Evolutionary conservation across 2,329 filamentous ascomycete species (phyloP), one percentile per base, ranked within the genome.

Genomic region (Hypoxylon sp.): DNA sequence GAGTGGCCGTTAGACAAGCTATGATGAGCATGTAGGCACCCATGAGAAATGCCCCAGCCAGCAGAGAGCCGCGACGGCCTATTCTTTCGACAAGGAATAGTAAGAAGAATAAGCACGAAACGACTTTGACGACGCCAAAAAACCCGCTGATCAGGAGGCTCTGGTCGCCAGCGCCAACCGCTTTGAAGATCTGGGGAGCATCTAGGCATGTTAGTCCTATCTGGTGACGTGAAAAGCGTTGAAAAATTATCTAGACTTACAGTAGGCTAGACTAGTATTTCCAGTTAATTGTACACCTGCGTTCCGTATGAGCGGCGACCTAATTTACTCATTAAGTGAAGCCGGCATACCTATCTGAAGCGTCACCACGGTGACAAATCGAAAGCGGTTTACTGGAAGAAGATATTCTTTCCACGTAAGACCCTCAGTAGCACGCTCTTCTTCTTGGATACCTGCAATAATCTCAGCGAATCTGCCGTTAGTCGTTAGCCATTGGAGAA

Each of bases 11-110:
- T n/a, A 86, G 78, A n/a, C 80, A 78, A 11, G 82, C 81, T 42
- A 86, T 82, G 55, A 86, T 84, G 55, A 87, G 81, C 84, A 87
- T 86, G 73, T 84, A 86, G 0, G 77, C 76, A 33, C 82, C 84
- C 85, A 87, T 87, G 42, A 83, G 80, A 48, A 82, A 80, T 0
- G 84, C 81, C 0, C 85, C 85, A 2, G 75, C 77, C 29, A 87
- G 79, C n/a, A 87, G 82, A 0, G 84, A 83, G 10, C 80, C 79
- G 11, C 82, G 79, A 33, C 85, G 83, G 2, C 85, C 85, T 26
- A 87, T 77, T 3, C 81, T 79, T 69, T 87, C 85, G 37, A 86
- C 80, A 14, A 86, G 76, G 69, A 83, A 84, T 13, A 85, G 72
- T 9, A 85, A 78, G 73, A 85, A 86, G 65, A 81, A 79, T 10